phyloP scores from a whole-genome alignment of 225 moss, liverwort and hornwort genomes.

The Physcomitrellopsis africana region DNA sequence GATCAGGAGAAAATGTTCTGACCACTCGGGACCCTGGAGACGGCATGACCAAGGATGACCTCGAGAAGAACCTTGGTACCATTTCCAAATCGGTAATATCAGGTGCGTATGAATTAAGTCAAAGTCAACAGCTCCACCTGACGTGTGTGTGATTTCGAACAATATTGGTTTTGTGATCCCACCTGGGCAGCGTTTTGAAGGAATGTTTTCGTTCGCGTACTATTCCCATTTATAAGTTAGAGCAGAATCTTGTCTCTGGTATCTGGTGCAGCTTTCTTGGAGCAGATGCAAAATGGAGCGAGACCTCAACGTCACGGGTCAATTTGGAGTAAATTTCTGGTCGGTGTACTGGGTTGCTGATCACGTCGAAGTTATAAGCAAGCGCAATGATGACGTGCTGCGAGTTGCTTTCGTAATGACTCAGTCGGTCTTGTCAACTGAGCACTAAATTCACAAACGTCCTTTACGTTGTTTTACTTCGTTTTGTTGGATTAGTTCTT shows the following conservation, averaged over 20 bases:
- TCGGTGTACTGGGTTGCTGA: slow-evolving; percentile 71
- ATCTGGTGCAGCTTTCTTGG: slow-evolving; percentile 56
- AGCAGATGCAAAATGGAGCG: slow-evolving; percentile 72
- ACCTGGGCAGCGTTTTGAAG: too few species aligned
- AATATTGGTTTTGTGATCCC: too few species aligned
- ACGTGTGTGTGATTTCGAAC: too few species aligned
- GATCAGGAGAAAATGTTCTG: slow-evolving; percentile 53
- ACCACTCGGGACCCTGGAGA: slow-evolving; percentile 60
- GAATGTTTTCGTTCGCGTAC: too few species aligned
- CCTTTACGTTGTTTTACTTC: too few species aligned
- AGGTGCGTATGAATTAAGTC: slow-evolving; percentile 34
- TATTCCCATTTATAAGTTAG: not conserved
- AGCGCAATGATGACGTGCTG: slow-evolving; percentile 78
- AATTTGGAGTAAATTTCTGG: slow-evolving; percentile 75
- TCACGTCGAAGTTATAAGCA: slow-evolving; percentile 70
- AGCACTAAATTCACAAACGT: too few species aligned
- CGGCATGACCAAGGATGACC: slow-evolving; percentile 75
- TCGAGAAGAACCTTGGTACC: slow-evolving; percentile 71
- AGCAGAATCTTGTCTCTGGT: not conserved
- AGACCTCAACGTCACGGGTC: slow-evolving; percentile 64
- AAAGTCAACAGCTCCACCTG: too few species aligned
- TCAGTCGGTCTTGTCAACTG: not conserved
- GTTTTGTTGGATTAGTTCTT: not conserved
- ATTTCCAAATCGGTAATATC: slow-evolving; percentile 80
- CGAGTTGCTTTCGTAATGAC: slow-evolving; percentile 22